A percentile compares a stretch with the other conserved stretches of the same genome.
Evolutionary conservation across 2,329 filamentous ascomycete species (phyloP).

Genomic region (Cordyceps farinosa): DNA sequence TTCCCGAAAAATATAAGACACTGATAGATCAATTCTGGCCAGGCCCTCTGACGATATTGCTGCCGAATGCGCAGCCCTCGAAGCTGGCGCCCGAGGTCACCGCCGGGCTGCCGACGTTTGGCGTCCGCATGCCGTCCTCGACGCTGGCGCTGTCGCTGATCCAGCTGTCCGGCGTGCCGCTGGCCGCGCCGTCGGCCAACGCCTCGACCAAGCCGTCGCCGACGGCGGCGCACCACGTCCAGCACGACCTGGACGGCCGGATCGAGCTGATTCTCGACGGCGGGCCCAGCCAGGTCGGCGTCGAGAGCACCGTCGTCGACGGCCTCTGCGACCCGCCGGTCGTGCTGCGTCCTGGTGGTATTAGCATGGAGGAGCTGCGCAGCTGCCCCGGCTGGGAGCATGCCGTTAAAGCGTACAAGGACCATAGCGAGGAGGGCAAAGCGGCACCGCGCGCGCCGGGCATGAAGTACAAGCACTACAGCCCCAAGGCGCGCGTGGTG

Average conservation of each 20-base stretch:
- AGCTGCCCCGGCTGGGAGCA: slow-evolving; percentile 75
- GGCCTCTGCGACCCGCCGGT: slow-evolving; percentile 77
- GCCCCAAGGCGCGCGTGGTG: slow-evolving; percentile 80
- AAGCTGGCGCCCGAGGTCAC: slow-evolving; percentile 87
- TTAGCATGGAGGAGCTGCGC: slow-evolving; percentile 76
- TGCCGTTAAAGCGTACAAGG: slow-evolving; percentile 74
- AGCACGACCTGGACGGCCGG: slow-evolving; percentile 75
- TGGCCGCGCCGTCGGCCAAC: slow-evolving; percentile 92
- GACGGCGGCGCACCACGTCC: slow-evolving; percentile 84
- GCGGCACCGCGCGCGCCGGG: slow-evolving; percentile 77
- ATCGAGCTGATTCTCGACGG: slow-evolving; percentile 89
- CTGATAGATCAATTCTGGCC: slow-evolving; percentile 89
- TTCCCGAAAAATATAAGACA: slow-evolving; percentile 73
- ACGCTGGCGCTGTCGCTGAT: slow-evolving; percentile 87
- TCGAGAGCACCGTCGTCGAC: slow-evolving; percentile 96
- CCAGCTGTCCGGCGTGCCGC: slow-evolving; percentile 67
- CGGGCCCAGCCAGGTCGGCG: slow-evolving; percentile 79
- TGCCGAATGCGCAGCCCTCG: slow-evolving; percentile 69
- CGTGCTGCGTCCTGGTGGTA: slow-evolving; percentile 80
- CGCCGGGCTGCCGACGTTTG: slow-evolving; percentile 78
- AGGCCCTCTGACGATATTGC: slow-evolving; percentile 84
- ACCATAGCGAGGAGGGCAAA: slow-evolving; percentile 64
- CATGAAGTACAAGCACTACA: slow-evolving; percentile 99
- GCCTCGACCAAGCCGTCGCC: slow-evolving; percentile 90
- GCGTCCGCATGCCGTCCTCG: slow-evolving; percentile 82